phyloP scores from a whole-genome alignment of 352 stramenopile species.

The Albugo candida region DNA sequence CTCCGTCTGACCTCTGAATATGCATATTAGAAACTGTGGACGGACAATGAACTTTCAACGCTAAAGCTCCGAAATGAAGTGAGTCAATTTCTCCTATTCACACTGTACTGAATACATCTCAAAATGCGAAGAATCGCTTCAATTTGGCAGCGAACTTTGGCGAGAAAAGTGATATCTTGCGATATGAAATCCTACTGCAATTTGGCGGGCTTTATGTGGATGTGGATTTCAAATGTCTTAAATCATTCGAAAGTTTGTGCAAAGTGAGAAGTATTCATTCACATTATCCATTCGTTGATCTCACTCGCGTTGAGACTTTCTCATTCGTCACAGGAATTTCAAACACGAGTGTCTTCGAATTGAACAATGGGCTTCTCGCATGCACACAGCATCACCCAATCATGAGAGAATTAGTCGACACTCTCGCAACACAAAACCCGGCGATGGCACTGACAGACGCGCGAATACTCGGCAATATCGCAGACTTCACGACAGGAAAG shows the following conservation, averaged over 20 bases:
- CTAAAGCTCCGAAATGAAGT: neutral
- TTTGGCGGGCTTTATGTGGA: constrained; percentile 51
- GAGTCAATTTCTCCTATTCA: neutral
- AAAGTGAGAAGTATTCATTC: constrained; percentile 5
- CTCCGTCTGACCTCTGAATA: neutral
- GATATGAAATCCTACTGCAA: constrained; percentile 40
- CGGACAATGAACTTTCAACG: neutral
- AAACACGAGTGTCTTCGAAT: constrained; percentile 44
- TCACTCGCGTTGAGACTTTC: constrained; percentile 9
- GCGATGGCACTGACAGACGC: constrained; percentile 10
- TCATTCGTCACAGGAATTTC: constrained; percentile 36
- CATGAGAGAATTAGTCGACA: constrained; percentile 13
- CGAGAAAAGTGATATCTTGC: constrained; percentile 51
- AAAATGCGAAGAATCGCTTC: constrained; percentile 13
- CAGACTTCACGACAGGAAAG: neutral
- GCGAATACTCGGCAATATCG: constrained; percentile 2
- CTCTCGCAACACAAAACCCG: neutral
- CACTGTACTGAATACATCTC: neutral
- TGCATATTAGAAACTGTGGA: neutral
- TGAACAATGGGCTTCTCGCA: constrained; percentile 53
- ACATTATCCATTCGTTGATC: neutral
- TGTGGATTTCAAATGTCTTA: constrained; percentile 42
- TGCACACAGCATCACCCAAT: constrained; percentile 14
- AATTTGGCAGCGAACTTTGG: constrained; percentile 31
- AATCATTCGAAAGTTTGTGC: constrained; percentile 19